Conservation (phyloP, 352 stramenopile species). For the Globisporangium takayamanum region DNA sequence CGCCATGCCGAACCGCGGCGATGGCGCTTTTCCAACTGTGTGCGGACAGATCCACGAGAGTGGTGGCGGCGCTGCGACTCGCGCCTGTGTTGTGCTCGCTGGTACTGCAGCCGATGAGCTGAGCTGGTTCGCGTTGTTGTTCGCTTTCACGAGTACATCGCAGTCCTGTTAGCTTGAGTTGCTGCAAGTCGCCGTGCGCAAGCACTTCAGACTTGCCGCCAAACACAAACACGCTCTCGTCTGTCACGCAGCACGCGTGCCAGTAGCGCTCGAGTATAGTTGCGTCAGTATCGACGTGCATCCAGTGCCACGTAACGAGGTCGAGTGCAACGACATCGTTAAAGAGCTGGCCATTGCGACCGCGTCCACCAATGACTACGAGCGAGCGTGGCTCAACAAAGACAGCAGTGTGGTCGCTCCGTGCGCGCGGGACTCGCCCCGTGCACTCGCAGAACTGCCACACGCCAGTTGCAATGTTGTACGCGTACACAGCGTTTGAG, state of each 20-base stretch:
- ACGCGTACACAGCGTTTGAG: constrained; percentile 53
- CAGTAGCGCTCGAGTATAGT: constrained; percentile 34
- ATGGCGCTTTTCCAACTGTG: constrained; percentile 46
- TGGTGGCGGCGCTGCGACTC: background rate
- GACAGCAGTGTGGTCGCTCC: constrained; percentile 50
- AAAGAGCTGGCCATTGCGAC: constrained; percentile 44
- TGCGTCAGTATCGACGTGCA: constrained; percentile 21
- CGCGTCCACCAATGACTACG: constrained; percentile 48
- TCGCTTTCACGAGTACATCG: background rate
- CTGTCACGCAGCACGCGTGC: constrained; percentile 29
- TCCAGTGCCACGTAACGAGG: constrained; percentile 45
- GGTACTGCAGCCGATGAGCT: background rate
- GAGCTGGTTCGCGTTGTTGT: background rate
- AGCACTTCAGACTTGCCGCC: constrained; percentile 55
- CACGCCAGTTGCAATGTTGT: constrained; percentile 23
- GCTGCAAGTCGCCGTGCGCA: constrained; percentile 43
- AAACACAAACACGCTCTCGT: constrained; percentile 46
- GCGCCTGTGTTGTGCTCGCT: constrained; percentile 4
- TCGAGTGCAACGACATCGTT: constrained; percentile 46
- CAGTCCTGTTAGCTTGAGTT: constrained; percentile 11
- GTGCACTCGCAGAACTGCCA: constrained; percentile 41
- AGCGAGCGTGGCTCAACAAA: constrained; percentile 43
- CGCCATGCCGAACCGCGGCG: constrained; percentile 40
- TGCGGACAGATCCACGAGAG: constrained; percentile 30
- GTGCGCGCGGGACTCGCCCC: constrained; percentile 26